Base-by-base conservation (phyloP, 2,329 filamentous ascomycete species). In the Zymoseptoria pseudotritici region DNA sequence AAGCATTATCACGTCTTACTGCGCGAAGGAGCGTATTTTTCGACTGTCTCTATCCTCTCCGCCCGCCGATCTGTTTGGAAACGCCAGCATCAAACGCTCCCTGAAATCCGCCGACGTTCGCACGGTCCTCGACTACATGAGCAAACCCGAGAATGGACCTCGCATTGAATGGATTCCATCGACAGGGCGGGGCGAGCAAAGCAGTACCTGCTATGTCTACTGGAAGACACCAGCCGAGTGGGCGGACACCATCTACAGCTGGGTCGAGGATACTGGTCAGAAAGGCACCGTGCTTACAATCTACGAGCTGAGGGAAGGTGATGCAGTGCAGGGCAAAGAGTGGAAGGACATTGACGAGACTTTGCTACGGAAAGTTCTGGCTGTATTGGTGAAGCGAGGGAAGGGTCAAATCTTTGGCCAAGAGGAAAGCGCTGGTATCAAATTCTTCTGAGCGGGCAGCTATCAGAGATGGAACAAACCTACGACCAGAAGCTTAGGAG, bases 391-490 rank as follows among this genome's bases (percentile, higher is more conserved):
- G 42, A 96, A 95, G 80, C 84, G 88, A 63, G 91, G 91, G 67
- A 96, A 89, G 77, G 93, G 92, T 13, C 93, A 97, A 75, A 86
- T 97, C 24, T 97, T 99, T 77, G 93, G 93, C 36, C 84, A 85
- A 57, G 91, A 93, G 69, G 91, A 93, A 72, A 89, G 90, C 62
- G 85, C 89, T 70, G 94, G 94, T 69, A 91, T 97, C 65, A 99
- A 99, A 78, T 97, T 99, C 78, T 97, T 97, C 73, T 97, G 78
- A 86, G 46, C 13, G 22, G 29, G 17, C 21, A 9, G 22, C 17
- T 29, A 29, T 29, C 13, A 17, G 36, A 2, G 36, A 17, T 42
- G 10, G 36, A 42, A 17, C 36, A 17, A 1, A 4, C 17, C 17
- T 10, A 42, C 36, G 17, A 42, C 36, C 13, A 42, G 8, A 10